Base-by-base conservation (phyloP, 106 monocot genomes). In the Narthecium ossifragum region DNA sequence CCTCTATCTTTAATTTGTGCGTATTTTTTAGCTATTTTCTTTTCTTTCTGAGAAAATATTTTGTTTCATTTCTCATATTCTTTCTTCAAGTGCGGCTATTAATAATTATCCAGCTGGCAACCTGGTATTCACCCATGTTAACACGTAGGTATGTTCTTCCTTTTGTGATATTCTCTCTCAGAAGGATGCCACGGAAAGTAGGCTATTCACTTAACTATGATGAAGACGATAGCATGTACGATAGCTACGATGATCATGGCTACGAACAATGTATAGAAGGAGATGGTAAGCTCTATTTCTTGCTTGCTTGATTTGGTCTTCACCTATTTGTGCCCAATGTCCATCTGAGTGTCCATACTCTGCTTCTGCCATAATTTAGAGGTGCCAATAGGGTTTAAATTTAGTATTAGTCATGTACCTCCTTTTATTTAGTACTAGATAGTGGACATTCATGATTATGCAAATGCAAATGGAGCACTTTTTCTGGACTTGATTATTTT, bases 151-250 rank as follows among this genome's bases (percentile, higher is more conserved):
- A n/a, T n/a, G n/a, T 36, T n/a, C 18, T 49, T 49, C 9, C 23
- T 24, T 20, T 20, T n/a, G 6, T 24, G 8, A 8, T 49, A 23
- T 31, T 67, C 30, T 47, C 41, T 51, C 26, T 13, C 54, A 67
- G 67, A 41, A 71, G 66, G 31, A 91, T 85, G 90, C 90, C 90
- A 59, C 78, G 90, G 25, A 90, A 90, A 74, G 55, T 68, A 28
- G 75, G 56, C 57, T 66, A 75, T 65, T 66, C 64, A 23, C 56
- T 55, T 60, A 66, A 73, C 38, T 88, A 83, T 53, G 73, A 80
- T 54, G 82, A 74, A 15, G 75, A 63, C 27, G 64, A 81, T 73
- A 69, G 73, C 53, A 53, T 21, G 5, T 79, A 88, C 61, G 74
- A 80, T 51, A 71, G 65, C 28, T 82, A 76, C 48, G 78, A 79